Percentiles rank a stretch among this genome's conserved stretches.
phyloP scores from a whole-genome alignment of 352 stramenopile genomes.

The Pythium aquatile region DNA sequence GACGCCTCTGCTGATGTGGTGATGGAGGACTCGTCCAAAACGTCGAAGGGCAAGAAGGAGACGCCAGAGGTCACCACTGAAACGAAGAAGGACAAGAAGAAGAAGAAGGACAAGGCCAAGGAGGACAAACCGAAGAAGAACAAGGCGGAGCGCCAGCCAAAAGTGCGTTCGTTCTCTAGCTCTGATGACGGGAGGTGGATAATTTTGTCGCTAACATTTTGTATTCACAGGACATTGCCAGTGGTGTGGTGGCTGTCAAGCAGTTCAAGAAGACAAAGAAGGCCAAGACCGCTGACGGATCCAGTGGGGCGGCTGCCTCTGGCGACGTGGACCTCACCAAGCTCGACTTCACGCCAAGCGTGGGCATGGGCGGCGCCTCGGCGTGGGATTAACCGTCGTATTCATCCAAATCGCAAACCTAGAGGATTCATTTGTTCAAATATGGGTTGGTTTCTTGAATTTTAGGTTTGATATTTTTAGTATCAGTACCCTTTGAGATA shows the following conservation, averaged over 20 bases:
- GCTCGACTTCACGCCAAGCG: slow-evolving; percentile 59
- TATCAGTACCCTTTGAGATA: neutral
- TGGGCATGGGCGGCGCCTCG: slow-evolving; percentile 67
- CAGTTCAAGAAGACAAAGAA: slow-evolving; percentile 74
- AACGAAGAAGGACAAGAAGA: slow-evolving; percentile 29
- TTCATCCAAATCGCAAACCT: neutral
- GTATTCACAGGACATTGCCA: slow-evolving; percentile 48
- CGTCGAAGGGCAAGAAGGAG: slow-evolving; percentile 7
- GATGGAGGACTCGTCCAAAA: slow-evolving; percentile 30
- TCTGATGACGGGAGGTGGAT: neutral
- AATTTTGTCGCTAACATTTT: neutral
- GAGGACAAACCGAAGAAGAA: slow-evolving; percentile 20
- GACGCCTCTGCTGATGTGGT: slow-evolving; percentile 11
- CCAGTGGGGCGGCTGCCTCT: slow-evolving; percentile 5
- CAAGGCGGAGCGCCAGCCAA: slow-evolving; percentile 43
- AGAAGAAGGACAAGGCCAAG: slow-evolving; percentile 22
- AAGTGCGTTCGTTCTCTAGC: slow-evolving; percentile 19
- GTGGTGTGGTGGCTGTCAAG: slow-evolving; percentile 73
- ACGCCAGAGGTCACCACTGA: slow-evolving; percentile 11
- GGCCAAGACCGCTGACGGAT: slow-evolving; percentile 28
- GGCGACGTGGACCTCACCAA: slow-evolving; percentile 50
- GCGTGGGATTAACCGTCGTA: slow-evolving; percentile 59
- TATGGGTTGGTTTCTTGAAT: slow-evolving; percentile 7
- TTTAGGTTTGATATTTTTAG: neutral
- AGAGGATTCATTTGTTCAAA: slow-evolving; percentile 11